Percentiles rank a stretch among this genome's conserved stretches.
These are phyloP conservation scores for Striga asiatica DNA, from an alignment of 257 asterid genomes.

Conservation along the genomic window DNA sequence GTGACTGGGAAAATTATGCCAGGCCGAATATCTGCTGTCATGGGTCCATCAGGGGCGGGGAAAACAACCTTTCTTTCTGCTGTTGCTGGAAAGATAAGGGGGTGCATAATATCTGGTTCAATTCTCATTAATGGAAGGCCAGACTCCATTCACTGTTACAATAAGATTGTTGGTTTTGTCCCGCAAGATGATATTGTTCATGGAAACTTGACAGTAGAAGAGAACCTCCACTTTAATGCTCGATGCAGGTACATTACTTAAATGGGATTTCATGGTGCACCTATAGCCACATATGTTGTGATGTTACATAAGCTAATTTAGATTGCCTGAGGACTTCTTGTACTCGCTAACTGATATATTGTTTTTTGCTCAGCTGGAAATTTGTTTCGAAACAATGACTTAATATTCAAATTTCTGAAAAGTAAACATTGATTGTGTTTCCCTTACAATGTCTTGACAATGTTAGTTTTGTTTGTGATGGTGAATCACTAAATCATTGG, in stretches of 20 bases:
- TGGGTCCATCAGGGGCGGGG: constrained; percentile 99
- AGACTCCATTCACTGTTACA: constrained; percentile 70
- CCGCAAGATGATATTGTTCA: constrained; percentile 98
- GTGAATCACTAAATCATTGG: not conserved
- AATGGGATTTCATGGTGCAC: constrained; percentile 4
- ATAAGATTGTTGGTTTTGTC: constrained; percentile 76
- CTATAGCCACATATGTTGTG: constrained; percentile 5
- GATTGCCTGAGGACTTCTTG: not conserved
- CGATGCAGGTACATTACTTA: constrained; percentile 68
- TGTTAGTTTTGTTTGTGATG: not conserved
- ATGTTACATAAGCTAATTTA: constrained; percentile 3
- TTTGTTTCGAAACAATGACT: not conserved
- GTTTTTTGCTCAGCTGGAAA: not conserved
- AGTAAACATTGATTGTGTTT: not conserved
- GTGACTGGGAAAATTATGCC: constrained; percentile 73
- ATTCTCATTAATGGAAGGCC: constrained; percentile 75
- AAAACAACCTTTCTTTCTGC: constrained; percentile 94
- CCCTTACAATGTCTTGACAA: not conserved
- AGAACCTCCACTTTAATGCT: constrained; percentile 88
- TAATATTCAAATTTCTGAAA: not conserved
- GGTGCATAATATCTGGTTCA: constrained; percentile 60
- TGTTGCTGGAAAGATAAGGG: constrained; percentile 63
- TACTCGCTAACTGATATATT: constrained; percentile 7
- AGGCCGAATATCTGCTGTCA: constrained; percentile 84
- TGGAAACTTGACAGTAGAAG: constrained; percentile 91